Conservation (phyloP, 2,329 filamentous ascomycete genomes). For the Microsporum canis region DNA sequence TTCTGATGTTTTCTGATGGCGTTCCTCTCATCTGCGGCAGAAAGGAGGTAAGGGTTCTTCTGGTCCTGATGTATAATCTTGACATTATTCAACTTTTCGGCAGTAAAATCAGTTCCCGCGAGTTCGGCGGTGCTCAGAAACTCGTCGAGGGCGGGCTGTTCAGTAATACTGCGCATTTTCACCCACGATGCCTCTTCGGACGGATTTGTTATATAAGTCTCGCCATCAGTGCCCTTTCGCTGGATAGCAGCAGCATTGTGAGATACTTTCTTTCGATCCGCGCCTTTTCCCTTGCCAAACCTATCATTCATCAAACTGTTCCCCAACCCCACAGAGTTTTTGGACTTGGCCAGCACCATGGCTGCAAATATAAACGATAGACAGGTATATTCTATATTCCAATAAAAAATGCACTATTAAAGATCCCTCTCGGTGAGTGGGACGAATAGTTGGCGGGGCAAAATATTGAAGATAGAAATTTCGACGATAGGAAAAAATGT, state of each 20-base stretch:
- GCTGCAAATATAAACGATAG: slow-evolving; percentile 17
- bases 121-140: slow-evolving; percentile 92
- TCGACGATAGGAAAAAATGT: not conserved
- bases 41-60: slow-evolving; percentile 87
- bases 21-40: slow-evolving; percentile 68
- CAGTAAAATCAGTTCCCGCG: slow-evolving; percentile 96
- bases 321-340: slow-evolving; percentile 86
- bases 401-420: not conserved
- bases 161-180: slow-evolving; percentile 98
- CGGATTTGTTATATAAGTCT: slow-evolving; percentile 84
- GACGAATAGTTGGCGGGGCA: not conserved
- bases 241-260: slow-evolving; percentile 53
- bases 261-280: slow-evolving; percentile 64
- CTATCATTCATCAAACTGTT: slow-evolving; percentile 98
- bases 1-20: slow-evolving; percentile 70
- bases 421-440: not conserved
- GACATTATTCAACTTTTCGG: slow-evolving; percentile 97
- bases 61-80: slow-evolving; percentile 97
- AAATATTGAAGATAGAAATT: not conserved
- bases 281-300: slow-evolving; percentile 84
- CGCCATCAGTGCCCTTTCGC: slow-evolving; percentile 60
- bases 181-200: slow-evolving; percentile 90
- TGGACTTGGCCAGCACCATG: slow-evolving; percentile 81
- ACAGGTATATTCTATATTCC: not conserved
- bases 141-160: slow-evolving; percentile 92